These are phyloP conservation scores for Xylariaceae sp. DNA, from an alignment of 2,329 filamentous ascomycete species.

Conservation along the genomic window DNA sequence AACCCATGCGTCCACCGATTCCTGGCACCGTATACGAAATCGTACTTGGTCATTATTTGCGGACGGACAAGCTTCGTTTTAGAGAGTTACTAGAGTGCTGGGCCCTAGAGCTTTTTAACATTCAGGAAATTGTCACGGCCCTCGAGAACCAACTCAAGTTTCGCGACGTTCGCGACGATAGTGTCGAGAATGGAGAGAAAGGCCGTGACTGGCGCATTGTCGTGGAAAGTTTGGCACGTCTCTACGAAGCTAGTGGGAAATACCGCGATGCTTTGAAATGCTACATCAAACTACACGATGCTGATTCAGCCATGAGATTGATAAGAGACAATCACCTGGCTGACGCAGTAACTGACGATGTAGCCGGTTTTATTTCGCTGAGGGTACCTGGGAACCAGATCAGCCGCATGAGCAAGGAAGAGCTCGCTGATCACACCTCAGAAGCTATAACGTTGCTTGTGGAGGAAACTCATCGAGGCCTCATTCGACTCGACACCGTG, in stretches of 20 bases:
- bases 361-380: slow-evolving; percentile 80
- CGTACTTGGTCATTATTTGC: slow-evolving; percentile 82
- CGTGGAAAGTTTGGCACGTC: slow-evolving; percentile 76
- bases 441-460: slow-evolving; percentile 85
- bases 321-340: slow-evolving; percentile 87
- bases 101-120: slow-evolving; percentile 79
- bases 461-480: slow-evolving; percentile 83
- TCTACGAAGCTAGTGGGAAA: slow-evolving; percentile 76
- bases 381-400: slow-evolving; percentile 70
- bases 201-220: slow-evolving; percentile 84
- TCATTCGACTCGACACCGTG: slow-evolving; percentile 72
- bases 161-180: slow-evolving; percentile 68
- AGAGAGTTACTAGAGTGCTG: slow-evolving; percentile 75
- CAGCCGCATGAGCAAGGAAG: slow-evolving; percentile 56
- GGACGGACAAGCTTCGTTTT: slow-evolving; percentile 68
- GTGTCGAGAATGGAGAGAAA: slow-evolving; percentile 64
- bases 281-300: slow-evolving; percentile 88
- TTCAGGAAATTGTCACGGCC: slow-evolving; percentile 66
- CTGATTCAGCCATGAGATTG: slow-evolving; percentile 78
- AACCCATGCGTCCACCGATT: slow-evolving; percentile 71
- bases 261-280: slow-evolving; percentile 79
- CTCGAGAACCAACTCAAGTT: slow-evolving; percentile 78
- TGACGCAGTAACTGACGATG: slow-evolving; percentile 82
- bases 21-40: slow-evolving; percentile 82
- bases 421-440: slow-evolving; percentile 72